Conservation (phyloP, 306 rosid genomes). For the Prunus persica region DNA sequence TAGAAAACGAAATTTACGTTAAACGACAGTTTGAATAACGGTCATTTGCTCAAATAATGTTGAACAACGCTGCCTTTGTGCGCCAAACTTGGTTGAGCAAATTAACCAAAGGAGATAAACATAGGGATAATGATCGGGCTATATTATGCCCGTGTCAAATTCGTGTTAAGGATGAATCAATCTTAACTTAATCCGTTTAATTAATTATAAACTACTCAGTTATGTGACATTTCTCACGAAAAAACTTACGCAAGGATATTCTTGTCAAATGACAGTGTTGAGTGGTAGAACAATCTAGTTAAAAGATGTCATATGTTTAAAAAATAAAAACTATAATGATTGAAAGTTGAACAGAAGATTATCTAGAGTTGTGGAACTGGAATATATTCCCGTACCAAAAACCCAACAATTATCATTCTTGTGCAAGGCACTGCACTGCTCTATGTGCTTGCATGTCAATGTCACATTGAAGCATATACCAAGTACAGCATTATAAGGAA, state of each 20-base stretch:
- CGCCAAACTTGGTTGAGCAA: not conserved
- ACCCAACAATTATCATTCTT: not conserved
- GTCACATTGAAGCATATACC: not conserved
- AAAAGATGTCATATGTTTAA: too few species aligned
- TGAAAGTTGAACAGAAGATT: not conserved
- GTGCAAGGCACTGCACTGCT: not conserved
- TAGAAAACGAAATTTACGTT: not conserved
- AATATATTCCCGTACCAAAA: not conserved
- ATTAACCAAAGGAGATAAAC: not conserved
- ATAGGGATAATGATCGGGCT: not conserved
- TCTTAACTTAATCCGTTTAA: not conserved
- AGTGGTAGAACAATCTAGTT: too few species aligned
- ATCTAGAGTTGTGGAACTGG: not conserved
- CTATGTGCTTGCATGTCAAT: not conserved
- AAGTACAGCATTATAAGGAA: not conserved
- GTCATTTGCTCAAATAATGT: not conserved
- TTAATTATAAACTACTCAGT: not conserved
- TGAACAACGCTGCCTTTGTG: not conserved
- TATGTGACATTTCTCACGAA: too few species aligned
- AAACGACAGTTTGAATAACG: conserved; percentile 11
- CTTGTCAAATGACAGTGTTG: too few species aligned
- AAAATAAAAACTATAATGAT: not conserved
- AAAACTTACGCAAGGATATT: too few species aligned
- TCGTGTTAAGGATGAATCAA: not conserved
- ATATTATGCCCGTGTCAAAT: not conserved